phyloP scores from a whole-genome alignment of 2,329 filamentous ascomycete genomes.

The Lasiodiplodia theobromae region DNA sequence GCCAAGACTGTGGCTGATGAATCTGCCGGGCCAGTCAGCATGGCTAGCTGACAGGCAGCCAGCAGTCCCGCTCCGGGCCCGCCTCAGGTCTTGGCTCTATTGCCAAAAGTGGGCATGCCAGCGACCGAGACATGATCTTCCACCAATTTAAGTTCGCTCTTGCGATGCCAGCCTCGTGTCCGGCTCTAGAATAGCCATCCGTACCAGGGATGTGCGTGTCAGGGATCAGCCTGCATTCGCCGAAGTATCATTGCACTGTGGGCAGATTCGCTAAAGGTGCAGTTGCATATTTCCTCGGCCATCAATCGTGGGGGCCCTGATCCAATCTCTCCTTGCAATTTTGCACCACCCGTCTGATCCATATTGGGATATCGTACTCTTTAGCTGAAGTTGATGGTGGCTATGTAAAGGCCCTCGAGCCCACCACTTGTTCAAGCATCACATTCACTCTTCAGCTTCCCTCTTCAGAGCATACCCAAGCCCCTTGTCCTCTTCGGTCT shows the following conservation, averaged over 20 bases:
- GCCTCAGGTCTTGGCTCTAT: slow-evolving; percentile 27
- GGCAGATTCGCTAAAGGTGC: slow-evolving; percentile 15
- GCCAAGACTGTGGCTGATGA: slow-evolving; percentile 5
- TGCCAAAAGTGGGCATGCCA: slow-evolving; percentile 16
- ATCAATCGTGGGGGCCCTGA: slow-evolving; percentile 1
- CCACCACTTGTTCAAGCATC: not conserved
- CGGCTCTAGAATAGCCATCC: slow-evolving; percentile 5
- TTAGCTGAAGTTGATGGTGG: not conserved
- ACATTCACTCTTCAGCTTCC: slow-evolving; percentile 19
- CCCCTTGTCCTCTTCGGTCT: slow-evolving; percentile 7
- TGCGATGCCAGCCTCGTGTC: slow-evolving; percentile 10
- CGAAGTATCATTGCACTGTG: slow-evolving; percentile 7
- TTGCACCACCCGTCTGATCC: slow-evolving; percentile 10
- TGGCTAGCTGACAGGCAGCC: slow-evolving; percentile 15
- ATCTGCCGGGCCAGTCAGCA: slow-evolving; percentile 17
- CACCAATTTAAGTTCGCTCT: slow-evolving; percentile 23
- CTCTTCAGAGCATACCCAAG: not conserved
- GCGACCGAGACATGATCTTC: slow-evolving; percentile 11
- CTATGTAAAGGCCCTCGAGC: slow-evolving; percentile 23
- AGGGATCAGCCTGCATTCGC: slow-evolving; percentile 10
- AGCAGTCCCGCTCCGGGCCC: not conserved
- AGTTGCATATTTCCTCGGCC: not conserved
- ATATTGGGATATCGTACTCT: not conserved
- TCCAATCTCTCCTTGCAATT: not conserved
- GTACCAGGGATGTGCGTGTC: not conserved